These are phyloP conservation scores for Lactarius indigo DNA, from an alignment of 768 basidiomycete genomes.

Conservation along the genomic window DNA sequence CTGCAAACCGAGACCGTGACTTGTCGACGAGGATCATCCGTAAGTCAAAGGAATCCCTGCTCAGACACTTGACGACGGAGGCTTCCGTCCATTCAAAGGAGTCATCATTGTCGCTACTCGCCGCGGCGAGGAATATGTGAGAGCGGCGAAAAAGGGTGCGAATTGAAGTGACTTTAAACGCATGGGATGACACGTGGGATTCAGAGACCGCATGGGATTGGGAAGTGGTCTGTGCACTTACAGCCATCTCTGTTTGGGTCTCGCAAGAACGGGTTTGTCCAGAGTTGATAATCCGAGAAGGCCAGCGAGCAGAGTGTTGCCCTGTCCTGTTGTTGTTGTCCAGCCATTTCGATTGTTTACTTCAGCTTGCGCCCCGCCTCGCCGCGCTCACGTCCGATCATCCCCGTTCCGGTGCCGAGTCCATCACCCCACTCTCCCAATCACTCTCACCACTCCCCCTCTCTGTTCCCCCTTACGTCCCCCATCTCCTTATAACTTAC, in stretches of 20 bases:
- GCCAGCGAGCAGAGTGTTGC: constrained; percentile 52
- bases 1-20: constrained; percentile 29
- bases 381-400: background rate
- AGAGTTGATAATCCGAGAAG: constrained; percentile 68
- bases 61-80: constrained; percentile 55
- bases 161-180: constrained; percentile 30
- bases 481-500: too few species aligned
- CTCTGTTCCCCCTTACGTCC: too few species aligned
- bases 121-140: constrained; percentile 25
- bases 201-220: background rate
- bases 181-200: background rate
- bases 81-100: constrained; percentile 39
- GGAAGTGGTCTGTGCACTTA: constrained; percentile 34
- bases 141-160: constrained; percentile 48
- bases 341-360: background rate
- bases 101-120: background rate
- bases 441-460: background rate
- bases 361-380: background rate
- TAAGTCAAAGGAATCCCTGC: constrained; percentile 52
- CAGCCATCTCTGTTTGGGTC: constrained; percentile 48
- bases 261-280: constrained; percentile 56
- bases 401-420: background rate
- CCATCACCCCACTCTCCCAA: background rate
- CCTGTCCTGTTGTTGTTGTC: constrained; percentile 37
- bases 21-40: constrained; percentile 53